Evolutionary conservation across 2,329 filamentous ascomycete genomes (phyloP).

Genomic region (Colletotrichum lentis): DNA sequence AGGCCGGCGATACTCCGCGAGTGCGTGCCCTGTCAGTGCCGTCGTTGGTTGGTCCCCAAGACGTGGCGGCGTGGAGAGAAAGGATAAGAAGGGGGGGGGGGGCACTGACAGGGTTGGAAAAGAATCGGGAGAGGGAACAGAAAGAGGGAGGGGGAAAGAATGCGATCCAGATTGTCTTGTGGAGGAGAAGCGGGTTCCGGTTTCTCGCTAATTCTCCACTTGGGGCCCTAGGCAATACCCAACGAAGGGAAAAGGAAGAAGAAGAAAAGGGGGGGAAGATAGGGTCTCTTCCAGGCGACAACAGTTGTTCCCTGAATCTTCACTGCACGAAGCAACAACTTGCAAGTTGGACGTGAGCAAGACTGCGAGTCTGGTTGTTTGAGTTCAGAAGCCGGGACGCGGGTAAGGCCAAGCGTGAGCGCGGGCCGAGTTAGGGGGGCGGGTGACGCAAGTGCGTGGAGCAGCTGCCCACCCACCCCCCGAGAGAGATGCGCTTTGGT

Average conservation of each 20-base stretch:
- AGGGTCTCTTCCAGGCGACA: background rate
- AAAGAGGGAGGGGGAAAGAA: background rate
- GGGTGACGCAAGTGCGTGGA: conserved; percentile 38
- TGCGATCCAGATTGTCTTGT: background rate
- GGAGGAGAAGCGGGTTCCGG: background rate
- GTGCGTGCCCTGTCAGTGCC: background rate
- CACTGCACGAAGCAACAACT: background rate
- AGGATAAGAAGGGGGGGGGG: background rate
- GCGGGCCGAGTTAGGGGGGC: conserved; percentile 34
- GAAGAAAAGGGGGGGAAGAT: background rate
- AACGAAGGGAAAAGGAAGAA: background rate
- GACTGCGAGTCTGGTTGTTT: background rate
- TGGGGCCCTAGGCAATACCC: background rate
- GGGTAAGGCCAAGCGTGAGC: conserved; percentile 35
- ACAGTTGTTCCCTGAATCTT: background rate
- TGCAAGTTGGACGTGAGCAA: no score
- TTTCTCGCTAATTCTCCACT: background rate
- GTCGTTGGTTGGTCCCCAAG: background rate
- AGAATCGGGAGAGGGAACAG: background rate
- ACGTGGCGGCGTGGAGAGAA: conserved; percentile 3
- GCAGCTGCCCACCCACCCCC: conserved; percentile 16
- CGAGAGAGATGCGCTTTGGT: conserved; percentile 16
- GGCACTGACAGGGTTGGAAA: background rate
- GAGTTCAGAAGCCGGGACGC: conserved; percentile 1
- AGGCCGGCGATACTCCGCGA: background rate